phyloP scores from a whole-genome alignment of 2,329 filamentous ascomycete genomes.

The Neonectria punicea region DNA sequence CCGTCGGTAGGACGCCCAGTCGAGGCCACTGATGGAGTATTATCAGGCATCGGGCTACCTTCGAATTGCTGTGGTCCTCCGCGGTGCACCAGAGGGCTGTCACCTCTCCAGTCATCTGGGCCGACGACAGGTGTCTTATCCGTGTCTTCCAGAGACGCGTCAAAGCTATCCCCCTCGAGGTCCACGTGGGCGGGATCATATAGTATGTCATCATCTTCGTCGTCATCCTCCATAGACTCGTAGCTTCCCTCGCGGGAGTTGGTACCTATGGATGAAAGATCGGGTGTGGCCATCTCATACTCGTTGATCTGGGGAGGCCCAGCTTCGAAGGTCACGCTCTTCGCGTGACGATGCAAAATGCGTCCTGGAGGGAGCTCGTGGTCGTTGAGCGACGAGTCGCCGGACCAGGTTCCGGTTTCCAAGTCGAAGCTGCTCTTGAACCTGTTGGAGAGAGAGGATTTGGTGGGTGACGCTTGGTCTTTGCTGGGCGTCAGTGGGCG shows the following conservation, averaged over 20 bases:
- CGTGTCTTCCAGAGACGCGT: constrained; percentile 93
- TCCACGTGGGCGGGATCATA: constrained; percentile 64
- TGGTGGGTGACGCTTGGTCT: constrained; percentile 81
- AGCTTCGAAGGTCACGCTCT: constrained; percentile 97
- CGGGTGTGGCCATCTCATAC: constrained; percentile 97
- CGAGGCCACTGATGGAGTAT: constrained; percentile 52
- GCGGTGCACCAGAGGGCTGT: constrained; percentile 60
- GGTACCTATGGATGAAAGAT: constrained; percentile 90
- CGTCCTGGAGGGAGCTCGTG: constrained; percentile 71
- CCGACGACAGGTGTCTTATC: constrained; percentile 98
- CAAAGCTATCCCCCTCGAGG: constrained; percentile 84
- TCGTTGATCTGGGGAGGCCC: constrained; percentile 95
- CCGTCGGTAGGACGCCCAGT: constrained; percentile 66
- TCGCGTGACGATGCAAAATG: constrained; percentile 83
- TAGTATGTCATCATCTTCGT: constrained; percentile 71
- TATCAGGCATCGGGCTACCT: constrained; percentile 73
- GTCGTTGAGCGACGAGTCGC: constrained; percentile 69
- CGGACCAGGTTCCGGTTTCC: constrained; percentile 74
- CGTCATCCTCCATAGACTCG: constrained; percentile 82
- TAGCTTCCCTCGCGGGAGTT: constrained; percentile 94
- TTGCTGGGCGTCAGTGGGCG: constrained; percentile 68
- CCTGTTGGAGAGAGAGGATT: constrained; percentile 84
- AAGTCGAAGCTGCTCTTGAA: constrained; percentile 77
- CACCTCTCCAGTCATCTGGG: constrained; percentile 93
- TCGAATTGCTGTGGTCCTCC: constrained; percentile 62